Percentiles rank a stretch among this genome's conserved stretches.
Evolutionary conservation across 495 filamentous ascomycete genomes (phyloP).

Genomic region (Poronia punctata): DNA sequence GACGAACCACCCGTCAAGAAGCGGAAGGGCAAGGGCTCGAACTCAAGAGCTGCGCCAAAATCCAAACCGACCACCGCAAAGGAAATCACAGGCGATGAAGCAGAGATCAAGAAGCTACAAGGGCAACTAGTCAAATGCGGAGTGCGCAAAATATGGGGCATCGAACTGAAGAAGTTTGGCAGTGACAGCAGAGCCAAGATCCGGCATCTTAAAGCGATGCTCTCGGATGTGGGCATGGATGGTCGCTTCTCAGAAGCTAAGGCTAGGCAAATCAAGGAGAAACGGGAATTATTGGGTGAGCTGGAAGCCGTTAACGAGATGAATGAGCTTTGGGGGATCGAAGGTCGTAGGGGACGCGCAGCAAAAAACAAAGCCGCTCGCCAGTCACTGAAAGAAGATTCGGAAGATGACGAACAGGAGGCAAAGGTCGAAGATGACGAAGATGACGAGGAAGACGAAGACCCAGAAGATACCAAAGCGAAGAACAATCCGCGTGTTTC

Average conservation of each 20-base stretch:
- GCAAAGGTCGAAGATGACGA: slow-evolving; percentile 18
- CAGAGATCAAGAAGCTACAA: slow-evolving; percentile 87
- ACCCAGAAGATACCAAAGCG: slow-evolving; percentile 12
- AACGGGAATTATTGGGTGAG: slow-evolving; percentile 72
- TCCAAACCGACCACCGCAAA: slow-evolving; percentile 25
- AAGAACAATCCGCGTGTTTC: slow-evolving; percentile 21
- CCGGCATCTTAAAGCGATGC: slow-evolving; percentile 66
- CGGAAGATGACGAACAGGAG: slow-evolving; percentile 25
- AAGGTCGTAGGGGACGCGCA: slow-evolving; percentile 22
- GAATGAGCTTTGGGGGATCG: slow-evolving; percentile 67
- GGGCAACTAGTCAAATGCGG: slow-evolving; percentile 85
- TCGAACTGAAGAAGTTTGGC: slow-evolving; percentile 73
- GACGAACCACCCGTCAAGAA: slow-evolving; percentile 59
- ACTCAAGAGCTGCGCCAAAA: slow-evolving; percentile 24
- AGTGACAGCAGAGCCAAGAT: slow-evolving; percentile 68
- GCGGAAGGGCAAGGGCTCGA: slow-evolving; percentile 26
- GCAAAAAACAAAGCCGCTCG: slow-evolving; percentile 26
- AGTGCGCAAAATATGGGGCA: slow-evolving; percentile 84
- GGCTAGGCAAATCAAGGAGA: slow-evolving; percentile 77
- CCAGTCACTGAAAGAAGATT: slow-evolving; percentile 21
- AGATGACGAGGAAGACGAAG: slow-evolving; percentile 20
- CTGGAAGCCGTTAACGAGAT: slow-evolving; percentile 75
- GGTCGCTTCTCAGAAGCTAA: slow-evolving; percentile 79
- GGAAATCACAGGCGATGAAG: slow-evolving; percentile 59
- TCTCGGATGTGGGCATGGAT: slow-evolving; percentile 76